Conservation (phyloP, 139 green algal genomes). For the Chara braunii region DNA sequence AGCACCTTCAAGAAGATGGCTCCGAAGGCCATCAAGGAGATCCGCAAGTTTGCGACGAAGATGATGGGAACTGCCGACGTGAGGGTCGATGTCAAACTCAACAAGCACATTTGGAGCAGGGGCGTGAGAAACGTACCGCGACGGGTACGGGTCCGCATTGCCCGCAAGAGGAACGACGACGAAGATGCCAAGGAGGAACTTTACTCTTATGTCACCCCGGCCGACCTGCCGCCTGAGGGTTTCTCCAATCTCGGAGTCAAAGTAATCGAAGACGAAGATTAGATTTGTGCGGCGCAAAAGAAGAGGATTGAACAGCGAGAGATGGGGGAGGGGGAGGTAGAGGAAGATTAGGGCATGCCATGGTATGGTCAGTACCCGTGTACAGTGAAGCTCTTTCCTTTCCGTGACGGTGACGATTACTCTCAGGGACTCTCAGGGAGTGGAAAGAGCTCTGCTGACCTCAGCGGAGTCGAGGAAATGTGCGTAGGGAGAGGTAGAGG, state of each 20-base stretch:
- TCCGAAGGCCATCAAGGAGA: conserved; percentile 89
- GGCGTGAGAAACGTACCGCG: conserved; percentile 86
- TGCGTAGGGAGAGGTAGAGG: no score
- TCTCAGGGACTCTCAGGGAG: no score
- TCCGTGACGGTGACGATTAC: no score
- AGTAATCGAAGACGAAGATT: conserved; percentile 43
- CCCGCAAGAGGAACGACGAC: conserved; percentile 89
- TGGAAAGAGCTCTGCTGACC: no score
- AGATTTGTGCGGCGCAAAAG: no score
- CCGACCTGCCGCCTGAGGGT: conserved; percentile 55
- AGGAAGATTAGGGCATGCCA: no score
- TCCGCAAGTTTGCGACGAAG: conserved; percentile 90
- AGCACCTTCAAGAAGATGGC: conserved; percentile 94
- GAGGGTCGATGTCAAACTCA: conserved; percentile 94
- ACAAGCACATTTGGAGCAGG: conserved; percentile 94
- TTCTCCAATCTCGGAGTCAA: conserved; percentile 36
- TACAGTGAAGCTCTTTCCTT: no score
- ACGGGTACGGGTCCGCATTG: conserved; percentile 81
- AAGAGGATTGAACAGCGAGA: no score
- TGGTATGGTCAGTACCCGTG: no score
- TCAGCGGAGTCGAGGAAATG: no score
- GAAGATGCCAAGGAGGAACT: conserved; percentile 99
- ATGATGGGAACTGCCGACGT: conserved; percentile 94
- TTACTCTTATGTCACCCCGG: conserved; percentile 95
- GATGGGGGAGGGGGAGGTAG: no score